Evolutionary conservation across 2,329 filamentous ascomycete genomes (phyloP).

Genomic region (Ophiostoma ulmi): DNA sequence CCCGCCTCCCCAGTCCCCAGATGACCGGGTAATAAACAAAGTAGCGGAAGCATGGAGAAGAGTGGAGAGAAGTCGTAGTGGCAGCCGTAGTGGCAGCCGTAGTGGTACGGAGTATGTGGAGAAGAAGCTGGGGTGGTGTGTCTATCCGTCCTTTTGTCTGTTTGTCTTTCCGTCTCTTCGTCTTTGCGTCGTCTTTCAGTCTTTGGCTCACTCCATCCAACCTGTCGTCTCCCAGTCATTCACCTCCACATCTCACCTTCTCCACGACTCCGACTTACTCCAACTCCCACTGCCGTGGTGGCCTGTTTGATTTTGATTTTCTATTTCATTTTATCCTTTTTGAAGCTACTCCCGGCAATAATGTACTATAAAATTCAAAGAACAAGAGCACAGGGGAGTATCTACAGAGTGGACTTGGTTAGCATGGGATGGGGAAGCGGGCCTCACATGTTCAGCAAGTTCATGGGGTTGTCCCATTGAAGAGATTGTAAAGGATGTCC

Average conservation of each 20-base stretch:
- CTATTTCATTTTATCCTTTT: constrained; percentile 12
- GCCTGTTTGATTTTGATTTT: neutral
- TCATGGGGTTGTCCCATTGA: neutral
- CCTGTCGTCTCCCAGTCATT: neutral
- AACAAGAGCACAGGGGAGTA: neutral
- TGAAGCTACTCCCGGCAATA: neutral
- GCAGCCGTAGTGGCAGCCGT: neutral
- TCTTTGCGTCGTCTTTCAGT: neutral
- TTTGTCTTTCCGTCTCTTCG: neutral
- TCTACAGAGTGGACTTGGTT: neutral
- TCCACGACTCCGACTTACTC: constrained; percentile 6
- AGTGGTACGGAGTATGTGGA: constrained; percentile 7
- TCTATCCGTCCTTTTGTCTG: neutral
- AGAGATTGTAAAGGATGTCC: neutral
- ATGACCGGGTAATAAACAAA: constrained; percentile 9
- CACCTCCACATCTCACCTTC: neutral
- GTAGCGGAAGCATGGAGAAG: constrained; percentile 12
- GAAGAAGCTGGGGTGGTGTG: neutral
- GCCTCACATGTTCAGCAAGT: neutral
- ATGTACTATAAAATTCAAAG: neutral
- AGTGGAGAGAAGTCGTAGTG: neutral
- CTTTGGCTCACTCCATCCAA: neutral
- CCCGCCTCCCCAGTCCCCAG: neutral
- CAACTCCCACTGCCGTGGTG: neutral
- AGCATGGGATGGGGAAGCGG: constrained; percentile 1